A percentile compares a stretch with the other conserved stretches of the same genome.
phyloP scores from a whole-genome alignment of 163 green algal genomes.

The Chlorella variabilis region DNA sequence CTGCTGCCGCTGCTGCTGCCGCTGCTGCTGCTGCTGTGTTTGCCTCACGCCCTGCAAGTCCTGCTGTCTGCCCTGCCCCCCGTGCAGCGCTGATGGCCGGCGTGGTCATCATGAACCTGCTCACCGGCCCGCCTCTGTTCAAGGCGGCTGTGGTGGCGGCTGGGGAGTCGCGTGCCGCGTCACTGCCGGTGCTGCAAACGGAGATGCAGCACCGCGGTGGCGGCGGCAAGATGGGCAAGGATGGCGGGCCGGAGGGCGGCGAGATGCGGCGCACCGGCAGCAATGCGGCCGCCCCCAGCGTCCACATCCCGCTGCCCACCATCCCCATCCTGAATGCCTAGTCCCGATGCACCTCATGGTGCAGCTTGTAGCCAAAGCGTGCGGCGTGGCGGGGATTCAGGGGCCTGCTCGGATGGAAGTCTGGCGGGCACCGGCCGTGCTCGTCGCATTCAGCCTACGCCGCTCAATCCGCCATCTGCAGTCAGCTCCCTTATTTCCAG shows the following conservation, averaged over 20 bases:
- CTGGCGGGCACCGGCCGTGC: too few relatives aligned
- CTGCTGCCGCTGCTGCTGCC: too few relatives aligned
- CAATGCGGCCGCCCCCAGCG: neutral
- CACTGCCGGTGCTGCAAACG: too few relatives aligned
- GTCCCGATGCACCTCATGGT: too few relatives aligned
- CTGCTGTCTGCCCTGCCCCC: slow-evolving; percentile 74
- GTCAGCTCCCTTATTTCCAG: too few relatives aligned
- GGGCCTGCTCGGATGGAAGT: too few relatives aligned
- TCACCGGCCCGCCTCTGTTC: slow-evolving; percentile 81
- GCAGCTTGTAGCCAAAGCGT: too few relatives aligned
- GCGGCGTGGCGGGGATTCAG: too few relatives aligned
- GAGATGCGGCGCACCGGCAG: neutral
- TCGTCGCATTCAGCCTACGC: too few relatives aligned
- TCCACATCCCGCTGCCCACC: neutral
- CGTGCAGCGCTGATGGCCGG: slow-evolving; percentile 74
- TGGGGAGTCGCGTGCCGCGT: neutral
- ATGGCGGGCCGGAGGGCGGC: neutral
- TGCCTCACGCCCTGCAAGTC: too few relatives aligned
- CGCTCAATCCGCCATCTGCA: too few relatives aligned
- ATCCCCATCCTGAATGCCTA: neutral
- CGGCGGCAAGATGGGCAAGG: neutral
- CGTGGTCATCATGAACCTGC: slow-evolving; percentile 86
- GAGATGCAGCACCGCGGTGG: neutral
- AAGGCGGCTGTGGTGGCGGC: slow-evolving; percentile 36
- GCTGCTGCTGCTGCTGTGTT: too few relatives aligned